Evolutionary conservation across 2,329 filamentous ascomycete genomes (phyloP), one percentile per base, ranked within the genome.

Genomic region (Pleoardoris graminearum): DNA sequence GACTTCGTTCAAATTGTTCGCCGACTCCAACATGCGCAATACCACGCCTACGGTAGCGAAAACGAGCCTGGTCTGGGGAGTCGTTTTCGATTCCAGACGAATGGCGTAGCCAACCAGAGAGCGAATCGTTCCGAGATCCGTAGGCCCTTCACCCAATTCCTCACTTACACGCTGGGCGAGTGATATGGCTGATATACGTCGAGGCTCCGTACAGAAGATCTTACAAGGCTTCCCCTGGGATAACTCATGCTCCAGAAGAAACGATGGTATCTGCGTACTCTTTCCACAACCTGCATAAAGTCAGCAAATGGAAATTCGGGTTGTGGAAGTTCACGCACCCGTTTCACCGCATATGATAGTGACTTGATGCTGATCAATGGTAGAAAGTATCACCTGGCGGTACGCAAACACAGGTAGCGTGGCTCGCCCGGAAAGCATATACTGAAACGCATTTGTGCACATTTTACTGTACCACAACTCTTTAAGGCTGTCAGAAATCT

Each of bases 311-410:
- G 10, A 19, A n/a, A 4, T 14, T 1, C 11, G 10, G 22, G 4
- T 29, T 2, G 7, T 19, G 2, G n/a, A 14, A 21, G 14, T 25
- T 3, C 4, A 23, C 33, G 22, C 7, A 38, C 44, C 44, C 2
- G 94, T 99, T 75, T 99, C 94, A 69, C 94, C 94, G 69, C 93
- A 97, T 25, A 99, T 84, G 54, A 99, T 97, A 8, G 94, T 86
- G 8, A 96, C 88, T 66, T 94, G 92, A 59, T 96, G 83, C 19
- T 83, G 80, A 41, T 90, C 87, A 25, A 99, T 86, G 1, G 89
- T 84, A 22, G 84, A 80, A 11, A 97, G 77, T 7, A 97, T 91
- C 44, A 90, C 82, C 11, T 89, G 78, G 60, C 86, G 87, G 71
- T 94, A 97, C 11, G 83, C 81, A 84, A 89, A 97, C 79, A 99